Conservation (phyloP, 2,329 filamentous ascomycete genomes). For the Plectosphaerella cucumerina region DNA sequence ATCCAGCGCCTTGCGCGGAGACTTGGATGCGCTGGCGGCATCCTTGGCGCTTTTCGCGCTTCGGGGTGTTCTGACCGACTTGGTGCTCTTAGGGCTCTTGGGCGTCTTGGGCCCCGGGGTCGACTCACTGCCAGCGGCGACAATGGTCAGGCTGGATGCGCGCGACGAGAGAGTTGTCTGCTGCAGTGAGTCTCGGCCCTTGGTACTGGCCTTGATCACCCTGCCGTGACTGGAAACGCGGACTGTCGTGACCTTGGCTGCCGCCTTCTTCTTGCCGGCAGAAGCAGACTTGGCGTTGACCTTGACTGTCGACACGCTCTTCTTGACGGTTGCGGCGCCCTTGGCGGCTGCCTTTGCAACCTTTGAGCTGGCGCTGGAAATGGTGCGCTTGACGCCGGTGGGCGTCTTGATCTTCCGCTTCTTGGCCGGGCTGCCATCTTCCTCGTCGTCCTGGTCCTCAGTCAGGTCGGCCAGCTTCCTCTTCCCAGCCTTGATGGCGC, state of each 20-base stretch:
- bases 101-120: background rate
- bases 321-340: constrained; percentile 25
- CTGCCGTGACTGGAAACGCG: constrained; percentile 13
- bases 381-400: constrained; percentile 27
- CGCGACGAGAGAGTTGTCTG: constrained; percentile 7
- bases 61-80: background rate
- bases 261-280: constrained; percentile 10
- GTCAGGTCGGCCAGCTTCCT: background rate
- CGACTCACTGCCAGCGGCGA: constrained; percentile 8
- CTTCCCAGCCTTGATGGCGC: constrained; percentile 3
- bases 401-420: constrained; percentile 28
- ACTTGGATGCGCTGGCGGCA: constrained; percentile 10
- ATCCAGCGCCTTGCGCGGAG: constrained; percentile 12
- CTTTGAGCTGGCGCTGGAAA: constrained; percentile 29
- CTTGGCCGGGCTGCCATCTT: constrained; percentile 4
- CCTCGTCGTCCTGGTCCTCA: background rate
- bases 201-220: constrained; percentile 10
- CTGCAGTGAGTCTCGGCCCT: background rate
- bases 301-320: constrained; percentile 26
- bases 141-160: constrained; percentile 11
- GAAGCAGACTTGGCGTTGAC: constrained; percentile 6
- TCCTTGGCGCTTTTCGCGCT: constrained; percentile 1
- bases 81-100: background rate
- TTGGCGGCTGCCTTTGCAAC: constrained; percentile 30
- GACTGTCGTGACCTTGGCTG: constrained; percentile 9